Evolutionary conservation across 148 eudicot species (phyloP).

Genomic region (Nyssa sinensis): DNA sequence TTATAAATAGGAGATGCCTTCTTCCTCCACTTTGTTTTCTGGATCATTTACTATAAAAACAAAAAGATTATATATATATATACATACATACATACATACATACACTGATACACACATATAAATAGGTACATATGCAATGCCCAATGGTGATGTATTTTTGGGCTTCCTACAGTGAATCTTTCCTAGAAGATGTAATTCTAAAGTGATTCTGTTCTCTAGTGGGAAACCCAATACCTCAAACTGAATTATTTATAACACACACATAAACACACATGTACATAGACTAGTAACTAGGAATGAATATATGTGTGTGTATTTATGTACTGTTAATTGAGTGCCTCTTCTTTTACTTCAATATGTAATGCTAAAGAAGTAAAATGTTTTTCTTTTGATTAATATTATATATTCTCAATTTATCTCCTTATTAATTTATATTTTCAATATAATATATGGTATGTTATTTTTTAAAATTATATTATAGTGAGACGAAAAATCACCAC

Average conservation of each 20-base stretch:
- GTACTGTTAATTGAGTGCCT: neutral
- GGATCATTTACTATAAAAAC: neutral
- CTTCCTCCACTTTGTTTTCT: neutral
- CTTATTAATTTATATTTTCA: too few species aligned
- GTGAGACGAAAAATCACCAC: too few species aligned
- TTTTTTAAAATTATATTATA: too few species aligned
- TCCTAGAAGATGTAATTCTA: neutral
- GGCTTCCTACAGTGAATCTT: conserved; percentile 9
- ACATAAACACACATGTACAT: too few species aligned
- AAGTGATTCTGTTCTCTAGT: neutral
- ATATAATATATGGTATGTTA: too few species aligned
- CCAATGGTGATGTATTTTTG: conserved; percentile 8
- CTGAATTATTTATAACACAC: neutral
- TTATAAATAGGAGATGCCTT: neutral
- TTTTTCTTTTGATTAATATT: too few species aligned
- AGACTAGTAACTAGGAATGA: too few species aligned
- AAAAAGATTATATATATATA: neutral
- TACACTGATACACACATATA: too few species aligned
- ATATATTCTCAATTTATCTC: too few species aligned
- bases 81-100: neutral
- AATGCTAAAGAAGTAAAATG: neutral
- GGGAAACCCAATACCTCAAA: neutral
- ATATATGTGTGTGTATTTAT: too few species aligned
- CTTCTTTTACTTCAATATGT: neutral
- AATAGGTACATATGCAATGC: neutral